These are phyloP conservation scores for Persicaria tinctoria DNA, from an alignment of 148 eudicot genomes.

Conservation along the genomic window DNA sequence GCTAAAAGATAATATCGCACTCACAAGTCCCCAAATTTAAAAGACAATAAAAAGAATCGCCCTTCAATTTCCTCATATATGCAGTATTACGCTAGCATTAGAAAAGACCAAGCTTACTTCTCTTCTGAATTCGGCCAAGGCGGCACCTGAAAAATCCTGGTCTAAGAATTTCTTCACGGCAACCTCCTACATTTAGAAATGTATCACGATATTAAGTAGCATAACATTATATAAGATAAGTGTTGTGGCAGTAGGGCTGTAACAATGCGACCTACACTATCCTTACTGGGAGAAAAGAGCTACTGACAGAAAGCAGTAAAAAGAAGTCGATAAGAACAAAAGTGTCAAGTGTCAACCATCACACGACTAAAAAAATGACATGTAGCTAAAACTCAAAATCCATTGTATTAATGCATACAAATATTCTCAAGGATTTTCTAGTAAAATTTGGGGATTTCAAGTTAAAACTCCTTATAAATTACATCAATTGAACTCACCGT, in stretches of 20 bases:
- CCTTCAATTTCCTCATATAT: constrained; percentile 1
- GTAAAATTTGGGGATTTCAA: not conserved
- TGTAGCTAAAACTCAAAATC: not conserved
- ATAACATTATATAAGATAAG: not conserved
- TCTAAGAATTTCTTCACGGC: constrained; percentile 98
- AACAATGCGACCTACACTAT: constrained; percentile 1
- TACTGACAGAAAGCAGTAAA: not conserved
- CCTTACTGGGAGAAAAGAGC: not conserved
- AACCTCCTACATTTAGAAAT: constrained; percentile 65
- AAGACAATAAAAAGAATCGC: not conserved
- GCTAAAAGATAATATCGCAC: not conserved
- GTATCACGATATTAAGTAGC: not conserved
- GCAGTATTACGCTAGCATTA: not conserved
- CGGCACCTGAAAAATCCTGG: constrained; percentile 98
- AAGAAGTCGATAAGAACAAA: not conserved
- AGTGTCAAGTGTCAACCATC: not conserved
- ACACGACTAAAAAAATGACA: not conserved
- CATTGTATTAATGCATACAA: not conserved
- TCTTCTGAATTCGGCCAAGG: constrained; percentile 93
- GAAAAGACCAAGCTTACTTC: constrained; percentile 46
- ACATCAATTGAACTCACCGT: constrained; percentile 49
- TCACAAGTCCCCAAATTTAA: not conserved
- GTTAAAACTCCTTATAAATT: not conserved
- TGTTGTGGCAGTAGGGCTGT: not conserved
- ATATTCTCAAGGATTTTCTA: not conserved